phyloP scores from a whole-genome alignment of 306 rosid genomes.

The Quercus gilva region DNA sequence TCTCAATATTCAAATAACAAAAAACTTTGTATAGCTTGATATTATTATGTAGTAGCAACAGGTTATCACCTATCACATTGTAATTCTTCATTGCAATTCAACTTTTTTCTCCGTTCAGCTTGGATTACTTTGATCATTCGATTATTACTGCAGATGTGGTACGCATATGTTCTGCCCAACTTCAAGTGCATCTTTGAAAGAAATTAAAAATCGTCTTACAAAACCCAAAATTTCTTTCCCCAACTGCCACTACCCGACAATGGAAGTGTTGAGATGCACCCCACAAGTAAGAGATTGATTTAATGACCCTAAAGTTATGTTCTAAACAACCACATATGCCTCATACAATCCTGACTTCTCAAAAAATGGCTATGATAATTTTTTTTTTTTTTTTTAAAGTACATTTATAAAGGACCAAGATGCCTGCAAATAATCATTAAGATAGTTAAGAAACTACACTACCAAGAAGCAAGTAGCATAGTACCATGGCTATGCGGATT shows the following conservation, averaged over 20 bases:
- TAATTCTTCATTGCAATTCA: background rate
- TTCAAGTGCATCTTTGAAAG: background rate
- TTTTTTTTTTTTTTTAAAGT: no score
- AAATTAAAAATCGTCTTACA: background rate
- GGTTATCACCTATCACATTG: background rate
- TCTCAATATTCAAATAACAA: conserved; percentile 15
- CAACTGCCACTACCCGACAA: background rate
- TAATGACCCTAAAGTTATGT: background rate
- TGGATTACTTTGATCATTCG: background rate
- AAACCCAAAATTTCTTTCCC: background rate
- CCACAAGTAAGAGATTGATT: background rate
- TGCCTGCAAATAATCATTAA: no score
- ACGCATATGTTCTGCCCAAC: background rate
- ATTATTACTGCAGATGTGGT: background rate
- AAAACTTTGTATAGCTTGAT: conserved; percentile 47
- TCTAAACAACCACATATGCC: background rate
- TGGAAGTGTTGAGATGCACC: background rate
- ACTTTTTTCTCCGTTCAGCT: background rate
- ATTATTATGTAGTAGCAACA: conserved; percentile 27
- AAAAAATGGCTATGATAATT: background rate
- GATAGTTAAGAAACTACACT: background rate
- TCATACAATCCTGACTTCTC: background rate
- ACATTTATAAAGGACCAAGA: no score
- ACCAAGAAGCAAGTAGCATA: background rate
- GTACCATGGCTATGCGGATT: background rate